Evolutionary conservation across 352 stramenopile genomes (phyloP), one percentile per base, ranked within the genome.

Genomic region (Ochromonadaceae sp.): DNA sequence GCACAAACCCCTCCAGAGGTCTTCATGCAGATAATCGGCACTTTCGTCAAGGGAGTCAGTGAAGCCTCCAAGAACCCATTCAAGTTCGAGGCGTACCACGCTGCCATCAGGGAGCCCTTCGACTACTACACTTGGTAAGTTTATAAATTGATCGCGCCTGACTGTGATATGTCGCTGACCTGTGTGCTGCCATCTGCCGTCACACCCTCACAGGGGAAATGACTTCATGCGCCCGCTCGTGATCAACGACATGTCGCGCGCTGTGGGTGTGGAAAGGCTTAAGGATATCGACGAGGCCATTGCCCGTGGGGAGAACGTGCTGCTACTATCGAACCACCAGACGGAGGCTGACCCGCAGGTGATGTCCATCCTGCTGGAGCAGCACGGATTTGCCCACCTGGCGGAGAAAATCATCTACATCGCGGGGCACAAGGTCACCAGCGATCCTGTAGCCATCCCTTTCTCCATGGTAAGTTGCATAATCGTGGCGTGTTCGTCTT

Each of bases 341-440:
- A 76, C 70, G 28, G 70, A 76, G 65, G 70, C 70, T 22, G 70
- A 76, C 46, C 70, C 70, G 10, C 68, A 72, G 59, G 70, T 73
- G 40, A 67, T 74, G 28, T 70, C 67, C 39, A 46, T 76, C 20
- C 52, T 76, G 25, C 55, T 76, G 48, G 69, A 76, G 53, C 39
- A 43, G 28, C 49, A 65, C 28, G 69, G 59, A 7, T 67, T 67
- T 43, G 40, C 55, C 25, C 32, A 50, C 17, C 22, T 75, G 35
- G 71, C 71, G 14, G 57, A 69, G 43, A 55, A 67, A n/a, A 60
- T 76, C 12, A 71, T 76, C 50, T 76, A 69, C 56, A 56, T 76
- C 4, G 71, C 71, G 17, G 71, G 71, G 25, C 69, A 76, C 49
- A 65, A 72, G 22, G 71, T 76, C 9, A 75, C 70, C 20, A 76